A percentile compares a stretch with the other conserved stretches of the same genome.
These are phyloP conservation scores for Vitis rupestris DNA, from an alignment of 164 flowering plant genomes.

Conservation along the genomic window DNA sequence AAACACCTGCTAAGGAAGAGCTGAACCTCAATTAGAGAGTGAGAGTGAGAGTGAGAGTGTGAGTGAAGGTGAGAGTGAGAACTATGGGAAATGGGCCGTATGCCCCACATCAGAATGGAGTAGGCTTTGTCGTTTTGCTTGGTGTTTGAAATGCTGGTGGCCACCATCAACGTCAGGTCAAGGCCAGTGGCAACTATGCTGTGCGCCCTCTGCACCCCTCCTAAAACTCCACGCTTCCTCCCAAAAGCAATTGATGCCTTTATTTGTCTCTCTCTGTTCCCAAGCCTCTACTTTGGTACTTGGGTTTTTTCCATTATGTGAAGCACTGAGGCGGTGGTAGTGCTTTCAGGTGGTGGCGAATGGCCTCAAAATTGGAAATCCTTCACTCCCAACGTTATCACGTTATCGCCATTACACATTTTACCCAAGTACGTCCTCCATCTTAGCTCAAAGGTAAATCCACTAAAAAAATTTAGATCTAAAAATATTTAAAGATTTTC, in stretches of 20 bases:
- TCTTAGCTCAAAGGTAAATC: too few species aligned
- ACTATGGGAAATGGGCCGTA: too few species aligned
- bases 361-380: too few species aligned
- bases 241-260: slow-evolving; percentile 30
- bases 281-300: slow-evolving; percentile 1
- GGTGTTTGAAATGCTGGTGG: neutral
- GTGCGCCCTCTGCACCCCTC: neutral
- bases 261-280: slow-evolving; percentile 12
- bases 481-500: too few species aligned
- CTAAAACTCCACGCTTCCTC: slow-evolving; percentile 30
- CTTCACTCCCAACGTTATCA: too few species aligned
- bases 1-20: too few species aligned
- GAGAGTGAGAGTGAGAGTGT: neutral
- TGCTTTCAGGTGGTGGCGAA: too few species aligned
- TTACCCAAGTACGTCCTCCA: too few species aligned
- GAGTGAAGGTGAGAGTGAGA: slow-evolving; percentile 6
- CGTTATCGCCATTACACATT: too few species aligned
- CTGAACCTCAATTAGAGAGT: neutral
- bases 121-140: neutral
- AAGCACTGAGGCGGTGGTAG: neutral
- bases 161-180: too few species aligned
- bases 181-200: neutral
- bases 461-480: too few species aligned
- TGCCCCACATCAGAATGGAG: neutral
- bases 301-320: neutral